Conservation (phyloP, 805 yeast genomes). For the Pichia sporocuriosa region DNA sequence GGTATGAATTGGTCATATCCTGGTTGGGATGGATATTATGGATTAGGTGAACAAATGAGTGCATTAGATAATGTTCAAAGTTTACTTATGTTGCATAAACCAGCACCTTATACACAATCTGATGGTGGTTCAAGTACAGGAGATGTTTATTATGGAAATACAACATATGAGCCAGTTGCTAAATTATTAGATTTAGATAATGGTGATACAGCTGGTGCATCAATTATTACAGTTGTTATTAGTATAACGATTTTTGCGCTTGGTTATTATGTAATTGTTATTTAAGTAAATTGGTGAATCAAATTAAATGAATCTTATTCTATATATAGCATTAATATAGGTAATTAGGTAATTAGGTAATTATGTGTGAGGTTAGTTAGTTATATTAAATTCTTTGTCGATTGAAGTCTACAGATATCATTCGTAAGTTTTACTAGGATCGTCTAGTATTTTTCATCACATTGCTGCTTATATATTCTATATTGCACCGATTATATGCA, state of each 20-base stretch:
- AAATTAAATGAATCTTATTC: neutral
- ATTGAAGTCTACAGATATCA: too few species aligned
- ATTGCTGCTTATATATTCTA: too few species aligned
- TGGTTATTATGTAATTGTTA: slow-evolving; percentile 19
- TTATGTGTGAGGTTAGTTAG: too few species aligned
- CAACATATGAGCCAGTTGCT: slow-evolving; percentile 30
- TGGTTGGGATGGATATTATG: slow-evolving; percentile 61
- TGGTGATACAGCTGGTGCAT: slow-evolving; percentile 62
- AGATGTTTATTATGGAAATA: slow-evolving; percentile 62
- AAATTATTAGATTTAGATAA: slow-evolving; percentile 35
- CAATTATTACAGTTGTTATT: slow-evolving; percentile 53
- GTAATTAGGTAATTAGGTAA: too few species aligned
- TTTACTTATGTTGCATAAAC: slow-evolving; percentile 36
- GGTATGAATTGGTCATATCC: slow-evolving; percentile 57
- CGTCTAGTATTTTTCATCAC: too few species aligned
- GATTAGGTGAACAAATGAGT: slow-evolving; percentile 74
- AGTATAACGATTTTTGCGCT: slow-evolving; percentile 32
- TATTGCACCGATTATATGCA: too few species aligned
- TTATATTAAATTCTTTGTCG: too few species aligned
- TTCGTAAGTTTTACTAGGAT: too few species aligned
- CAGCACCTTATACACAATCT: slow-evolving; percentile 43
- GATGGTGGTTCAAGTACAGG: slow-evolving; percentile 37
- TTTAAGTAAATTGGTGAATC: neutral
- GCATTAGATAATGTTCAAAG: slow-evolving; percentile 61
- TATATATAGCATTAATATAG: too few species aligned